A percentile compares a stretch with the other conserved stretches of the same genome.
phyloP scores from a whole-genome alignment of 768 basidiomycete genomes.

The Pisolithus marmoratus region DNA sequence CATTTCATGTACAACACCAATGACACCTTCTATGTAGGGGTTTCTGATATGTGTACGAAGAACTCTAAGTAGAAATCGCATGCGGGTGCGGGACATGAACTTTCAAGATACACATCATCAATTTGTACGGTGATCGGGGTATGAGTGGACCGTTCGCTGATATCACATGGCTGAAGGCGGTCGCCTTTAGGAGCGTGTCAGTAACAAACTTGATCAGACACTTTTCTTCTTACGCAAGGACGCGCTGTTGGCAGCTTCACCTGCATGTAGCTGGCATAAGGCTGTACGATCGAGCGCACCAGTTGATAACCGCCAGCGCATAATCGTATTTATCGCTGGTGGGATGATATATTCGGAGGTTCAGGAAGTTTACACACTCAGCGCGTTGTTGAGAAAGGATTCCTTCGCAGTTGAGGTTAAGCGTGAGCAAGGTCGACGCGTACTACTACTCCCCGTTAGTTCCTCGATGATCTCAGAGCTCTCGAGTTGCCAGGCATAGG shows the following conservation, averaged over 20 bases:
- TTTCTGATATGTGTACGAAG: constrained; percentile 73
- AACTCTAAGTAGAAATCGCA: constrained; percentile 70
- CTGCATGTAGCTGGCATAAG: constrained; percentile 67
- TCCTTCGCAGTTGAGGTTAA: too few species aligned
- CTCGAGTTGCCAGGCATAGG: constrained; percentile 86
- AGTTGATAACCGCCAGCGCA: constrained; percentile 60
- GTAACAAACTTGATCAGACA: constrained; percentile 67
- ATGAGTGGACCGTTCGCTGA: constrained; percentile 3
- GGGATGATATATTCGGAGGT: constrained; percentile 97
- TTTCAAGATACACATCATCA: constrained; percentile 88
- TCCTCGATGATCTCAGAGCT: constrained; percentile 82
- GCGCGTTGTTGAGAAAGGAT: too few species aligned
- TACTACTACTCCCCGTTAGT: constrained; percentile 73
- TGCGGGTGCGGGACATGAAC: constrained; percentile 91
- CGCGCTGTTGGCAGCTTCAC: constrained; percentile 48
- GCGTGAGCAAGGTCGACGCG: too few species aligned
- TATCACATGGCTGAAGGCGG: background rate
- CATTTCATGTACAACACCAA: too few species aligned
- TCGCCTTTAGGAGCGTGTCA: constrained; percentile 65
- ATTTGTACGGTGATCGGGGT: constrained; percentile 83
- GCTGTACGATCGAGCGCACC: constrained; percentile 50
- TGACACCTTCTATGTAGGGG: constrained; percentile 34
- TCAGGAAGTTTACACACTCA: too few species aligned
- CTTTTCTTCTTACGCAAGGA: constrained; percentile 91
- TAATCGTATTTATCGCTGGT: constrained; percentile 89